Evolutionary conservation across 768 basidiomycete species (phyloP), one percentile per base, ranked within the genome.

Genomic region (Galerina sulciceps): DNA sequence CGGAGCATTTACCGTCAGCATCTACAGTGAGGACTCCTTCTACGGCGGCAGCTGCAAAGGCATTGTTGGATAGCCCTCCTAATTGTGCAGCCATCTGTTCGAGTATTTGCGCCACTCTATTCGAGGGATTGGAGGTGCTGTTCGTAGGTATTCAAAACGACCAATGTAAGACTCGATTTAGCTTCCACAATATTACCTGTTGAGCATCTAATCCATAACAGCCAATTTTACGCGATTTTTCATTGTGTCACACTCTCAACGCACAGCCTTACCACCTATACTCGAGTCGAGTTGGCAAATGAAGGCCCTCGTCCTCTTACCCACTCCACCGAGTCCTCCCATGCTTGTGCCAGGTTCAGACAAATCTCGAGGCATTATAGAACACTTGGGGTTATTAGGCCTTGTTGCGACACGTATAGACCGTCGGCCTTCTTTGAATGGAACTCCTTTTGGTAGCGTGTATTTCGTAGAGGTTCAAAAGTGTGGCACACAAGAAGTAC

Each of bases 41-140:
- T 6, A 94, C 91, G 6, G 90, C 90, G 0, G 80, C 79, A 4
- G 91, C 91, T 10, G 91, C 91, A 1, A 77, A 80, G 64, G 70
- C 74, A 10, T 72, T 83, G 10, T 69, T 78, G 5, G 65, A 77
- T 15, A 78, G 75, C 43, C 74, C 80, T 8, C 68, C 71, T 6
- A 76, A 79, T 58, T 82, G 81, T 62, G 91, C 89, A 3, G 91
- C 91, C 10, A 90, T 94, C 56, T 90, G 89, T 65, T 92, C 91
- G 10, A 80, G 76, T 22, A 73, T 89, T 22, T 90, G 88, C 57
- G 77, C 80, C 4, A 78, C 77, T 11, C 64, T 89, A 40, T 89
- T 89, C 59, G 72, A 80, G 1, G 86, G 81, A n/a, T 72, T 93
- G 35, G 81, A 88, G 45, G 72, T 91, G 3, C 72, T 93, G 40